phyloP scores from a whole-genome alignment of 352 stramenopile species.

The Globisporangium polare region DNA sequence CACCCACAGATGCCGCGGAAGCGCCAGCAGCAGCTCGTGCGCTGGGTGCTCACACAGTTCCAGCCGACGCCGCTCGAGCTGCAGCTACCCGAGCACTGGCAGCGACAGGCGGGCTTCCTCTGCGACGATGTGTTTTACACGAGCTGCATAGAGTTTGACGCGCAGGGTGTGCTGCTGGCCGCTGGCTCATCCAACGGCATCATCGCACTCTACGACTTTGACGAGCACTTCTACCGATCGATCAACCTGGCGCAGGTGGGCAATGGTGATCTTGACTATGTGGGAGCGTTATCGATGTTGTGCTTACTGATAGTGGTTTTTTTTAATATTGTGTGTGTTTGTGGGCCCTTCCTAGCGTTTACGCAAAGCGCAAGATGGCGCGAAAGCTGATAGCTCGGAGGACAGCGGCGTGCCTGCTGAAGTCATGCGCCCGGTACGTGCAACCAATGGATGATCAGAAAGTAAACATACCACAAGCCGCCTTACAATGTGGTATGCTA shows the following conservation, averaged over 20 bases:
- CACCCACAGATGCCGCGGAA: conserved; percentile 21
- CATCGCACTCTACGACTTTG: conserved; percentile 76
- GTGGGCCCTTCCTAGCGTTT: too few species aligned
- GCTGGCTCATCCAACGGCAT: conserved; percentile 62
- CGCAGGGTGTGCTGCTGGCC: conserved; percentile 58
- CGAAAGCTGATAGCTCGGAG: background rate
- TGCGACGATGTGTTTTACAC: conserved; percentile 37
- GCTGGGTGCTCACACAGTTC: conserved; percentile 53
- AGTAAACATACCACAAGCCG: background rate
- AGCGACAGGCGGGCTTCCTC: conserved; percentile 29
- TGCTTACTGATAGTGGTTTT: too few species aligned
- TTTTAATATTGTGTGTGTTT: too few species aligned
- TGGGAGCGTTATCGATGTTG: background rate
- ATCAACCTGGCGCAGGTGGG: conserved; percentile 48
- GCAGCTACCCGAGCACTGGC: conserved; percentile 38
- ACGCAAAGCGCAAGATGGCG: background rate
- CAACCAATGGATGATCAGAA: background rate
- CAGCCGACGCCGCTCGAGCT: conserved; percentile 38
- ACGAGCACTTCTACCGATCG: conserved; percentile 62
- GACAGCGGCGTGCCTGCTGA: background rate
- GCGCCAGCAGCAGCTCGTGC: conserved; percentile 38
- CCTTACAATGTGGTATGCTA: background rate
- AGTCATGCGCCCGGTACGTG: conserved; percentile 35
- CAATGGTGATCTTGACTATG: background rate
- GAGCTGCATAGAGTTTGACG: conserved; percentile 71